phyloP scores from a whole-genome alignment of 306 rosid species.

The Begonia fuchsioides region DNA sequence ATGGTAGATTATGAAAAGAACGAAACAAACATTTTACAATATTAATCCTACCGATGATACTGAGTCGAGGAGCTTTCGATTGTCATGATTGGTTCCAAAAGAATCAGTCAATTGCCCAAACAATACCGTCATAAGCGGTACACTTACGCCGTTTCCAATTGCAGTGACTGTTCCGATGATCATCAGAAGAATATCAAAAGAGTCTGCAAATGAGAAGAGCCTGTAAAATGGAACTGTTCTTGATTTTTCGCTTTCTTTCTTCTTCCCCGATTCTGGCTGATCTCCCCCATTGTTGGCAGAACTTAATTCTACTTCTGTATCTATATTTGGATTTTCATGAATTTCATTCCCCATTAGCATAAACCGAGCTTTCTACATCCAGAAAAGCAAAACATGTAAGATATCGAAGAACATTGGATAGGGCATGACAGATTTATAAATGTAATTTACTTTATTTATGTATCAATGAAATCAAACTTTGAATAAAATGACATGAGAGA shows the following conservation, averaged over 20 bases:
- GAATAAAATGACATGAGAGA: too few relatives aligned
- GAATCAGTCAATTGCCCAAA: slow-evolving; percentile 50
- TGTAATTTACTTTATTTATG: too few relatives aligned
- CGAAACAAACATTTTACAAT: neutral
- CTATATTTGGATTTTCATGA: slow-evolving; percentile 12
- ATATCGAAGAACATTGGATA: too few relatives aligned
- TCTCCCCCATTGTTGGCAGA: slow-evolving; percentile 3
- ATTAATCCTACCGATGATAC: slow-evolving; percentile 37
- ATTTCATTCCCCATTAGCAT: slow-evolving; percentile 24
- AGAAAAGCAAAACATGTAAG: too few relatives aligned
- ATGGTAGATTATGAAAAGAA: neutral
- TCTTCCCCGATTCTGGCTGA: slow-evolving; percentile 18
- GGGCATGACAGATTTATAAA: too few relatives aligned
- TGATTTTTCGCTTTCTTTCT: slow-evolving; percentile 18
- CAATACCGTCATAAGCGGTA: slow-evolving; percentile 49
- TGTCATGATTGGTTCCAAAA: slow-evolving; percentile 33
- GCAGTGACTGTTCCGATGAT: slow-evolving; percentile 48
- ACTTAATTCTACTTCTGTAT: slow-evolving; percentile 9
- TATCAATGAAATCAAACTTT: too few relatives aligned
- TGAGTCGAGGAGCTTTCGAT: slow-evolving; percentile 22
- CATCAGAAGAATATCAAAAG: slow-evolving; percentile 47
- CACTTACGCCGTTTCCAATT: slow-evolving; percentile 38
- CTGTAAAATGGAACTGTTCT: slow-evolving; percentile 48
- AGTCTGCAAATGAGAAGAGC: slow-evolving; percentile 78
- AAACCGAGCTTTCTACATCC: neutral